These are phyloP conservation scores for Maudiozyma saulgeensis DNA, from an alignment of 805 yeast genomes.

Conservation along the genomic window DNA sequence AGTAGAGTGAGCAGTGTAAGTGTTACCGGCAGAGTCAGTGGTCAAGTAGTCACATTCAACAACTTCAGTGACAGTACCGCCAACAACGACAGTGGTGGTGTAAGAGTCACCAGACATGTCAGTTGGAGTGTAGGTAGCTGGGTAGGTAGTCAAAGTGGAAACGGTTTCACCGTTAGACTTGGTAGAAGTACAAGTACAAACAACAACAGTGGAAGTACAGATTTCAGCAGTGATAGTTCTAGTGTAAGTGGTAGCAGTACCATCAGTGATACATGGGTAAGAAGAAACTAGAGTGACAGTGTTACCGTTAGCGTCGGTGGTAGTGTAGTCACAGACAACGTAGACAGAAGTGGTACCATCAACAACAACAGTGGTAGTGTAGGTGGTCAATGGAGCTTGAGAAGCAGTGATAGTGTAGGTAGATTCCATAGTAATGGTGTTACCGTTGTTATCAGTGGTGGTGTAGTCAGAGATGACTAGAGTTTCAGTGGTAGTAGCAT, in stretches of 20 bases:
- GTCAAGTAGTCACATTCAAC: slow-evolving; percentile 1
- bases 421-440: slow-evolving; percentile 1
- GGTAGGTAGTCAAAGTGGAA: slow-evolving; percentile 1
- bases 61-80: slow-evolving; percentile 1
- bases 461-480: background rate
- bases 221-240: slow-evolving; percentile 2
- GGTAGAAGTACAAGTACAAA: slow-evolving; percentile 3
- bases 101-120: slow-evolving; percentile 1
- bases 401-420: slow-evolving; percentile 1
- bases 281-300: background rate
- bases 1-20: slow-evolving; percentile 2
- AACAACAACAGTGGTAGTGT: slow-evolving; percentile 3
- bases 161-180: slow-evolving; percentile 3
- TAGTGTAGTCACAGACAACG: slow-evolving; percentile 2
- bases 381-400: slow-evolving; percentile 1
- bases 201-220: slow-evolving; percentile 1
- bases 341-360: background rate
- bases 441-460: slow-evolving; percentile 1
- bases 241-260: slow-evolving; percentile 3
- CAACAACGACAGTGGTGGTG: slow-evolving; percentile 1
- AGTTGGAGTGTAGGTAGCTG: slow-evolving; percentile 4
- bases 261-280: background rate
- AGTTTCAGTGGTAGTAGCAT: background rate
- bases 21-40: slow-evolving; percentile 2
- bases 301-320: slow-evolving; percentile 2